Evolutionary conservation across 2,329 filamentous ascomycete genomes (phyloP), one percentile per base, ranked within the genome.

Genomic region (Pseudogymnoascus sp.): DNA sequence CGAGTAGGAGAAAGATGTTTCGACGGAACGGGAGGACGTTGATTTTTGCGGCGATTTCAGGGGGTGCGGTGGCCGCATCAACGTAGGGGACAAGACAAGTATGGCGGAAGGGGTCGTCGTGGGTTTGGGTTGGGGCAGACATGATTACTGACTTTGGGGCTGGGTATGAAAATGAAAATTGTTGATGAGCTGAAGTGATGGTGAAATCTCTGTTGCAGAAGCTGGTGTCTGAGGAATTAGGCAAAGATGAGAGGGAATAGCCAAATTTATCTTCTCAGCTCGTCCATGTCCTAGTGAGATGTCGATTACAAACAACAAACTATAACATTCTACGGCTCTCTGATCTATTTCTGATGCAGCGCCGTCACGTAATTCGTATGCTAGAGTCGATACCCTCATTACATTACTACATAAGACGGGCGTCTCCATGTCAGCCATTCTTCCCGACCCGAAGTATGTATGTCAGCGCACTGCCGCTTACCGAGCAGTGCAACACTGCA

Each of bases 231-330:
- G 44, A 55, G 27, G n/a, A 55, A 55, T 33, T 15, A 31, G 6
- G 44, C 44, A 55, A 33, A 55, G 44, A 9, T 17, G 9, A 17
- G 44, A 55, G 44, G 44, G 44, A 55, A 55, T 4, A 33, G 44
- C 44, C 44, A 55, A 55, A 55, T 33, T 55, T 55, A 55, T 55
- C 44, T 55, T 27, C 44, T 55, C 27, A 55, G 31, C n/a, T 31
- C 44, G 44, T 31, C 27, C 12, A 55, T 31, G 29, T 21, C 27
- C 44, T 27, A 31, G 44, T 55, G 27, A 33, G n/a, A 2, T 29
- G 42, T 55, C 44, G 27, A 55, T 55, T 31, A 55, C 44, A 10
- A 55, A 55, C 7, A 1, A 55, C 27, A 17, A 33, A 55, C 27
- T n/a, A 55, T 4, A 33, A 17, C 27, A 10, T 55, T 55, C 44